Conservation (phyloP, 2,329 filamentous ascomycete genomes). For the Exophiala bonariae region DNA sequence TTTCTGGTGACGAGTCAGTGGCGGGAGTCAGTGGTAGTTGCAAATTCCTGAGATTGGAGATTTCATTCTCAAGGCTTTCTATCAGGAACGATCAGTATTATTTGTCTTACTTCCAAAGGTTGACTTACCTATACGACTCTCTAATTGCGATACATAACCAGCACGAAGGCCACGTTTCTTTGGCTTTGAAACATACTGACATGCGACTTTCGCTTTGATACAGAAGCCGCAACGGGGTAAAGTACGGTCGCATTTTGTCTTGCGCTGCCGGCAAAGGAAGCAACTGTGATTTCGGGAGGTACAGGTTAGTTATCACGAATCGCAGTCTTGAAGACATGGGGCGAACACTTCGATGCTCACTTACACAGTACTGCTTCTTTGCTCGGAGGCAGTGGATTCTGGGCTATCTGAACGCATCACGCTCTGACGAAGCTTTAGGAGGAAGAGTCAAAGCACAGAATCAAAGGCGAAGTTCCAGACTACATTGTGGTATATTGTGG, state of each 20-base stretch:
- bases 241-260: conserved; percentile 31
- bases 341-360: neutral
- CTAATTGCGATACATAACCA: conserved; percentile 41
- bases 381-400: conserved; percentile 6
- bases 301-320: neutral
- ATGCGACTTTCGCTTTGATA: conserved; percentile 25
- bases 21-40: neutral
- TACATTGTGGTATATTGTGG: no score
- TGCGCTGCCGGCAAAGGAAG: conserved; percentile 31
- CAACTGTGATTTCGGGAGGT: conserved; percentile 12
- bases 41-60: neutral
- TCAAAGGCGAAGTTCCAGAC: no score
- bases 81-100: conserved; percentile 11
- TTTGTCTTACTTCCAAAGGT: conserved; percentile 18
- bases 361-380: conserved; percentile 20
- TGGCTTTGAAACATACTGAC: conserved; percentile 27
- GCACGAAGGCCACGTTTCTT: conserved; percentile 34
- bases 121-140: conserved; percentile 35
- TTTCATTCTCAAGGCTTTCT: conserved; percentile 19
- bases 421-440: no score
- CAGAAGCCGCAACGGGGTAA: conserved; percentile 32
- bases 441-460: no score
- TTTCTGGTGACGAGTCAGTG: neutral
- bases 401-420: no score
- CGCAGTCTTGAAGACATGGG: neutral